Base-by-base conservation (phyloP, 148 eudicot species). In the Fagopyrum homotropicum region DNA sequence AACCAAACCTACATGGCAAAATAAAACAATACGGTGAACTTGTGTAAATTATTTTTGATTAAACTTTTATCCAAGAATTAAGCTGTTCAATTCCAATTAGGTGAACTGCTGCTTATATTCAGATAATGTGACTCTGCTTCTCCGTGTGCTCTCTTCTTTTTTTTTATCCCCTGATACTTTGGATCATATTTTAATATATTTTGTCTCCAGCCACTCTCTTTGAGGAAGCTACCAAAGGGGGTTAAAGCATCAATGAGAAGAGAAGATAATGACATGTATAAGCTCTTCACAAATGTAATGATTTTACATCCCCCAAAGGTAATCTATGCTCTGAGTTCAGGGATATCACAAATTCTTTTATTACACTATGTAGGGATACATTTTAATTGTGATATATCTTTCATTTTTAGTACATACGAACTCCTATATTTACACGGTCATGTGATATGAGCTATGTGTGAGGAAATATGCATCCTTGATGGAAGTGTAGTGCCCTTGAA, bases 151-250 rank as follows among this genome's bases (percentile, higher is more conserved):
- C 52, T 49, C 12, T 49, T 49, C 9, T 14, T 49, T 9, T 49
- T 49, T 49, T 49, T n/a, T 22, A 6, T 55, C 17, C 59, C 17
- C 7, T 4, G 22, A 22, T 2, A 15, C 17, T 15, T 55, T 14
- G 15, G 59, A 55, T 7, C 2, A 4, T 55, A 55, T 51, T 51
- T 5, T 51, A 51, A 51, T 12, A 51, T 56, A 22, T 72, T 73
- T 71, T 26, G 57, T 80, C 79, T 75, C 47, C 92, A 94, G 98
- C 98, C 98, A 74, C 96, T 89, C 40, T 79, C 93, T 43, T 74
- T 94, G 75, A 90, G 87, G 84, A 88, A 83, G 80, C 92, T 94
- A 76, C 84, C 96, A 15, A 97, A 94, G 77, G 96, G 96, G 76
- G 82, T 94, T n/a, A 90, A 83, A 78, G 78, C 84, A 51, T 79